A percentile compares a stretch with the other conserved stretches of the same genome.
These are phyloP conservation scores for Xylaria nigripes DNA, from an alignment of 495 filamentous ascomycete species.

Conservation along the genomic window DNA sequence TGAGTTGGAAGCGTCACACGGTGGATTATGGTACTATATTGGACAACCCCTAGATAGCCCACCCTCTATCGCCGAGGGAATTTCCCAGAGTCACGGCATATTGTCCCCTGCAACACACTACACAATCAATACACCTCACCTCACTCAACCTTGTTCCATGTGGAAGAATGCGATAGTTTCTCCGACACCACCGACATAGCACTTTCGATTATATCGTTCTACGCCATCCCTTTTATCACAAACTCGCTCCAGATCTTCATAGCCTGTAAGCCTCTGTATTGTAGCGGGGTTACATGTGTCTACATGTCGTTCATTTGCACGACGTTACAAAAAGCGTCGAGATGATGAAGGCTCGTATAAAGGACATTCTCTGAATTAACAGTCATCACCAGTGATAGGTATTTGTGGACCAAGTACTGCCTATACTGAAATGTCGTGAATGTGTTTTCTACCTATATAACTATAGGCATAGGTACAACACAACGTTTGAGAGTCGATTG, in stretches of 20 bases:
- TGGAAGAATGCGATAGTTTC: slow-evolving; percentile 3
- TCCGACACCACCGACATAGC: neutral
- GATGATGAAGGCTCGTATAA: too few species aligned
- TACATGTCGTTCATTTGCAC: neutral
- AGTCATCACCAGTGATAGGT: too few species aligned
- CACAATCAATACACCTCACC: slow-evolving; percentile 22
- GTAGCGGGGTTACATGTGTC: neutral
- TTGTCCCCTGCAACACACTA: slow-evolving; percentile 23
- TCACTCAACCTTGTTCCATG: slow-evolving; percentile 6
- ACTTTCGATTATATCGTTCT: neutral
- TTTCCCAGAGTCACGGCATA: slow-evolving; percentile 22
- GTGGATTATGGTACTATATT: slow-evolving; percentile 9
- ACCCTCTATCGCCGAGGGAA: slow-evolving; percentile 18
- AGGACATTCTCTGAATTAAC: too few species aligned
- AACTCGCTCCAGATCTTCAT: neutral
- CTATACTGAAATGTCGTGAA: too few species aligned
- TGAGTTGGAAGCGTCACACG: slow-evolving; percentile 3
- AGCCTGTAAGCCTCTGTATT: neutral
- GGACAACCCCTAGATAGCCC: slow-evolving; percentile 21
- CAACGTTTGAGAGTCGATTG: too few species aligned
- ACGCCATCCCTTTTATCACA: neutral
- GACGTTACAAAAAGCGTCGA: too few species aligned
- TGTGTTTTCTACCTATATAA: too few species aligned
- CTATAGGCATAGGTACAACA: too few species aligned
- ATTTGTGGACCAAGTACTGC: too few species aligned